Base-by-base conservation (phyloP, 192 early-diverging fungal species). In the Podochytrium sp. region DNA sequence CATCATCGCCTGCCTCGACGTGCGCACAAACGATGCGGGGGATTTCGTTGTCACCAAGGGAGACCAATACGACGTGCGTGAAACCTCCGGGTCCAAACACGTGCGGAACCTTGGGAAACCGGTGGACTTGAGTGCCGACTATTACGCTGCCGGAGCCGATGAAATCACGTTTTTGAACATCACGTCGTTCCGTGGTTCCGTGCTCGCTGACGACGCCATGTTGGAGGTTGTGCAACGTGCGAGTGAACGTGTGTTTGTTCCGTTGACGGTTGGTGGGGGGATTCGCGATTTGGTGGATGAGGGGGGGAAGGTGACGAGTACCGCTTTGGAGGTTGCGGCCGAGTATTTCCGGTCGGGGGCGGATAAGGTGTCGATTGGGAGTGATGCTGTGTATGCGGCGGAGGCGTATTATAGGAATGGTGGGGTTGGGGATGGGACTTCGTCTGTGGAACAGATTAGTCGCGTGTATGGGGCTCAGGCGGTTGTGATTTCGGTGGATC, bases 41-140 rank as follows among this genome's bases (percentile, higher is more conserved):
- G 97, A 99, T 80, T 80, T 99, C 35, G 98, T 99, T 4, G 98
- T 99, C 1, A 99, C 98, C 25, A 99, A 99, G 79, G 98, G 98
- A 33, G 97, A 99, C 80, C 96, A 98, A 76, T 98, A 99, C 84
- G 98, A 98, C 75, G 97, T 99, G 1, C 88, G 97, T 16, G 97
- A 98, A 73, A 78, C 82, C 5, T 77, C 56, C 16, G 76, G 68
- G 6, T 86, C 80, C 29, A 85, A 87, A 18, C 83, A 92, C 27
- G 95, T 99, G 23, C 89, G 98, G 1, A 99, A 99, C 76, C 79
- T 99, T 35, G 98, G 98, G 20, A 97, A 97, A 66, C 98, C 98
- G 7, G 97, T 99, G 1, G 95, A 96, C 42, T 81, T 99, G 43
- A 94, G 96, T 20, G 83, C 84, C 7, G 83, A 92, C 20, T 99